Evolutionary conservation across 2,329 filamentous ascomycete genomes (phyloP), one percentile per base, ranked within the genome.

Genomic region (Calonectria pteridis): DNA sequence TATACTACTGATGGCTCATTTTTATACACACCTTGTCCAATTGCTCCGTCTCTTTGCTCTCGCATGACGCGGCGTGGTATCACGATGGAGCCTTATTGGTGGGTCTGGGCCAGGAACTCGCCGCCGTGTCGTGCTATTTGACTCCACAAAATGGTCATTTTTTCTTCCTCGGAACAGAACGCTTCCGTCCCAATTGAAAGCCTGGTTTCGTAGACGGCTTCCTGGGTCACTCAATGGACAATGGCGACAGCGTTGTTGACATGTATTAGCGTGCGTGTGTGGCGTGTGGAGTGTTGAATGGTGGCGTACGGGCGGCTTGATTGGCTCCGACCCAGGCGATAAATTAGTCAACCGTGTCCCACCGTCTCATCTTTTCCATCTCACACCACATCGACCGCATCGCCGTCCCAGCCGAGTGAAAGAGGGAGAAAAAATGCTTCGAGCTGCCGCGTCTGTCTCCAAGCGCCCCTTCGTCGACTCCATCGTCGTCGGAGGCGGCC

Each of bases 401-500:
- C 55, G 35, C 35, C 55, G 37, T 28, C 33, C 18, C 40, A 43
- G 40, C 40, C 6, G 40, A 20, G 40, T 3, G 18, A 40, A 6
- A 43, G n/a, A n/a, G n/a, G n/a, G n/a, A 43, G 18, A 43, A n/a
- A 43, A 18, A n/a, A 50, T 62, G 67, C 20, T 43, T 37, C 40
- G 55, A 28, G 69, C 69, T 31, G 53, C 63, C 23, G 37, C 58
- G 53, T 51, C 50, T 28, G 37, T 66, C 26, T 37, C 55, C 1
- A 73, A 69, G 29, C 28, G 49, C n/a, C 96, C 40, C 55, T 71
- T 71, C 26, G 72, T 72, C 63, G 74, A 78, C 66, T 67, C 78
- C 20, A 71, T 80, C 23, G 79, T 78, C 28, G 76, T 77, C 26
- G 76, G 76, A 31, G 74, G 72, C 35, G 76, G 76, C 7, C 76